These are phyloP conservation scores for Bruguiera parviflora DNA, from an alignment of 345 rosid species.

Conservation along the genomic window DNA sequence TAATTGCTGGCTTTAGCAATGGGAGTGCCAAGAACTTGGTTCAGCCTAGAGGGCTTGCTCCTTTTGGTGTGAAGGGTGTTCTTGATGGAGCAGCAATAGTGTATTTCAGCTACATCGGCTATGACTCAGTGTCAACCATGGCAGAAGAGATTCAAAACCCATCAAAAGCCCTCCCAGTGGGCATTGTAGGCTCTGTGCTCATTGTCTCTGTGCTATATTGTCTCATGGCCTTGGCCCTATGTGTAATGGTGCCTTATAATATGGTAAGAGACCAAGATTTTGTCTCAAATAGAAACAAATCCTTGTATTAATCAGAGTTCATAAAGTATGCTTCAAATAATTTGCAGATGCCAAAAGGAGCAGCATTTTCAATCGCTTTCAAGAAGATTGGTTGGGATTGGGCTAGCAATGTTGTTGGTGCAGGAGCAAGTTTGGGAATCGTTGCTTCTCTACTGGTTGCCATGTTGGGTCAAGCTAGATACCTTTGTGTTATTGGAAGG, in stretches of 20 bases:
- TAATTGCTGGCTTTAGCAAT: conserved; percentile 61
- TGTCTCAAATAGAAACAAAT: too few relatives aligned
- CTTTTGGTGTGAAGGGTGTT: conserved; percentile 73
- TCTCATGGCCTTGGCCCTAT: conserved; percentile 80
- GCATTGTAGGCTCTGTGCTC: conserved; percentile 79
- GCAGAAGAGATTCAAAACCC: conserved; percentile 95
- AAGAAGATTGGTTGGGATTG: conserved; percentile 67
- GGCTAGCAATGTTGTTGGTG: conserved; percentile 89
- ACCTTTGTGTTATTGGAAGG: conserved; percentile 89
- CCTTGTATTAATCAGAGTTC: not conserved
- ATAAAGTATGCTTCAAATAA: not conserved
- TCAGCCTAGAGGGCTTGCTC: conserved; percentile 74
- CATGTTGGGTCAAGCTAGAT: conserved; percentile 94
- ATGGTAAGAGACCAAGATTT: conserved; percentile 42
- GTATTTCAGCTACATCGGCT: conserved; percentile 89
- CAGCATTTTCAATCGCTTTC: conserved; percentile 69
- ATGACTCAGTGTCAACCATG: conserved; percentile 87
- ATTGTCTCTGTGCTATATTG: conserved; percentile 68
- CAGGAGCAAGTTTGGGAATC: conserved; percentile 91
- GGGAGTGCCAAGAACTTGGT: conserved; percentile 61
- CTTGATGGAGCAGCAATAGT: conserved; percentile 86
- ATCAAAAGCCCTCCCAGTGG: conserved; percentile 66
- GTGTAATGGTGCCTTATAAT: conserved; percentile 75
- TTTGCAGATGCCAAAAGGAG: conserved; percentile 50
- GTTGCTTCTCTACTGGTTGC: conserved; percentile 92